Evolutionary conservation across 176 grass and related monocot species (phyloP), one percentile per base, ranked within the genome.

Genomic region (Stipa capillata): DNA sequence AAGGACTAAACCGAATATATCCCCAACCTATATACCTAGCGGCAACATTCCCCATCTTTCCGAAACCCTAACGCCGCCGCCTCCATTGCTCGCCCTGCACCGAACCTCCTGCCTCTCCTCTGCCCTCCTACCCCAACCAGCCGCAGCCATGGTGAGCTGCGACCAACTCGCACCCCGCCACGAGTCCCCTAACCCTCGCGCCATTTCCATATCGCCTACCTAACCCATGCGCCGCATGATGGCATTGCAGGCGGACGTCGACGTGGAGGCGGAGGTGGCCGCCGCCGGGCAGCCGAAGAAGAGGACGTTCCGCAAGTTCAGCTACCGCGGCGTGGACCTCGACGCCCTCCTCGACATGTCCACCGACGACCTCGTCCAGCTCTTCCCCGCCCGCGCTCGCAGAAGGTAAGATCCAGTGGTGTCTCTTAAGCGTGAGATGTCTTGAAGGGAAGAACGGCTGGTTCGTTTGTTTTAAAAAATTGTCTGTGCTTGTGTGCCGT

Each of bases 261-360:
- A 65, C 15, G 88, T 83, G 47, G 90, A 93, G 31, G 67, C 83
- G 7, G 77, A 84, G 52, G 86, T 85, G 4, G 76, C 58, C 86
- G 84, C 86, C 49, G 86, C 29, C 77, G 85, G 29, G 65, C 72
- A 54, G 65, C 92, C 92, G 54, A 91, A 91, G 84, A 94, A 91
- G 86, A 94, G 92, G 77, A 94, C 92, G 59, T 94, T 94, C 66
- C 88, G 92, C 80, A 94, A 94, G 81, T 94, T 74, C 89, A 86
- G 80, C 58, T 95, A 89, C 86, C 84, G 89, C 23, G 92, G 89
- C 41, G 89, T 94, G 65, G 92, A 94, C 52, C 92, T 94, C 52
- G 92, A 91, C 37, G 74, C 83, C 56, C 92, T 89, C 65, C 89
- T 94, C 13, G 89, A 94, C 89, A 94, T 94, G 92, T 91, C 89